Conservation (phyloP, 768 basidiomycete species). For the Boletus insuetus region DNA sequence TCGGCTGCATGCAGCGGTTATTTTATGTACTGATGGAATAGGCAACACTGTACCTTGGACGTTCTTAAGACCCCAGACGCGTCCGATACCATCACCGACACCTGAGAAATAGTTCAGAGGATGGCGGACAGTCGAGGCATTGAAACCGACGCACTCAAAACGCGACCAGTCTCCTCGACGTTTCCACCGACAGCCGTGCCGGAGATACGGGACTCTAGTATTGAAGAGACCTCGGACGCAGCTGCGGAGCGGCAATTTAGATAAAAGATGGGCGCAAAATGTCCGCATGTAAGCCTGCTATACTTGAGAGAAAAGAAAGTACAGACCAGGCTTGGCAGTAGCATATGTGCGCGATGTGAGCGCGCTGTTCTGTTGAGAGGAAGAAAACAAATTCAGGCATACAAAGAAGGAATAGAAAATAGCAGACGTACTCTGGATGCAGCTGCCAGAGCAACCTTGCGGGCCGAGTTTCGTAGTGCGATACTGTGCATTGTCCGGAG, state of each 20-base stretch:
- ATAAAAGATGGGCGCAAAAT: slow-evolving; percentile 17
- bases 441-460: slow-evolving; percentile 71
- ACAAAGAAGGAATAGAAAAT: slow-evolving; percentile 12
- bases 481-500: slow-evolving; percentile 73
- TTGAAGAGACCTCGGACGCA: slow-evolving; percentile 98
- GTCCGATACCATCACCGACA: slow-evolving; percentile 99
- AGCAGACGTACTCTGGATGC: slow-evolving; percentile 51
- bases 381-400: slow-evolving; percentile 9
- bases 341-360: slow-evolving; percentile 84
- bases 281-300: slow-evolving; percentile 2
- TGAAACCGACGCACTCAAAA: slow-evolving; percentile 71
- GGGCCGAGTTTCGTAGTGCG: slow-evolving; percentile 80
- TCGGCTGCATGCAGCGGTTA: slow-evolving; percentile 58
- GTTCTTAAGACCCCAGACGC: slow-evolving; percentile 98
- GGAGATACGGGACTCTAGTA: slow-evolving; percentile 97
- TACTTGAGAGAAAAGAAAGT: neutral
- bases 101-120: slow-evolving; percentile 44
- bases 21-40: neutral
- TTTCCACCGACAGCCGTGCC: slow-evolving; percentile 88
- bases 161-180: slow-evolving; percentile 99
- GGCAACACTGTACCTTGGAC: slow-evolving; percentile 74
- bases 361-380: slow-evolving; percentile 35
- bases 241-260: slow-evolving; percentile 52
- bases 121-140: neutral
- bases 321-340: slow-evolving; percentile 94